Evolutionary conservation across 768 basidiomycete genomes (phyloP).

Genomic region (Hygrocybe coccinea): DNA sequence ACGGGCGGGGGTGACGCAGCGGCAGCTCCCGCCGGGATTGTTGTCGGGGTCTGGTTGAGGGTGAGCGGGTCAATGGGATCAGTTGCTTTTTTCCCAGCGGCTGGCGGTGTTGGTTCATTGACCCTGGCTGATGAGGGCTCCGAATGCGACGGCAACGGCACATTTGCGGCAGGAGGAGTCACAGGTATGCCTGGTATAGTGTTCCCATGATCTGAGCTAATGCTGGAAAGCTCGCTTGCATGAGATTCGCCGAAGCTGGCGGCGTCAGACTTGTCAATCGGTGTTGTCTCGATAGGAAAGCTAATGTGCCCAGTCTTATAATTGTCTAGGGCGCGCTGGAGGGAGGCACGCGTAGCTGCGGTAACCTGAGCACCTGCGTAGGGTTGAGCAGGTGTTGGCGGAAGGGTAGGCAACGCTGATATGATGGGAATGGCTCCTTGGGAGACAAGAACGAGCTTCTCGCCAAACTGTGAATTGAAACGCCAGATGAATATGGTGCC

Average conservation of each 20-base stretch:
- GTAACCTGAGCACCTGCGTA: conserved; percentile 63
- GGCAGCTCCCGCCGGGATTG: conserved; percentile 26
- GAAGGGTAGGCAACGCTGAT: conserved; percentile 58
- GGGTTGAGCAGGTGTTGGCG: conserved; percentile 50
- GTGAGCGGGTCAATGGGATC: conserved; percentile 30
- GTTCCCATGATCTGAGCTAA: conserved; percentile 33
- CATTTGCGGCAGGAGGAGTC: conserved; percentile 36
- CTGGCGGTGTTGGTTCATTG: conserved; percentile 4
- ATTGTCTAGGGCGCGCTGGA: conserved; percentile 75
- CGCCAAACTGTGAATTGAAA: conserved; percentile 56
- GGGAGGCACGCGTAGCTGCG: conserved; percentile 62
- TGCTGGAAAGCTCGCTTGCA: conserved; percentile 62
- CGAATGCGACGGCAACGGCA: conserved; percentile 11
- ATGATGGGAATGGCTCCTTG: conserved; percentile 66
- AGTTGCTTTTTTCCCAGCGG: conserved; percentile 23
- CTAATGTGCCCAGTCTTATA: conserved; percentile 65
- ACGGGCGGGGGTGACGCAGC: conserved; percentile 15
- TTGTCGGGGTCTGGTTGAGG: conserved; percentile 39
- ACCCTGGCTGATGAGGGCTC: conserved; percentile 12
- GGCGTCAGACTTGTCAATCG: conserved; percentile 66
- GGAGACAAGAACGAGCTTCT: conserved; percentile 69
- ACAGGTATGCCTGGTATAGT: conserved; percentile 36
- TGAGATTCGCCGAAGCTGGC: conserved; percentile 84
- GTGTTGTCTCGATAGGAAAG: conserved; percentile 41
- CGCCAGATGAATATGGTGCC: conserved; percentile 2